Evolutionary conservation across 345 rosid species (phyloP).

Genomic region (Alliaria petiolata): DNA sequence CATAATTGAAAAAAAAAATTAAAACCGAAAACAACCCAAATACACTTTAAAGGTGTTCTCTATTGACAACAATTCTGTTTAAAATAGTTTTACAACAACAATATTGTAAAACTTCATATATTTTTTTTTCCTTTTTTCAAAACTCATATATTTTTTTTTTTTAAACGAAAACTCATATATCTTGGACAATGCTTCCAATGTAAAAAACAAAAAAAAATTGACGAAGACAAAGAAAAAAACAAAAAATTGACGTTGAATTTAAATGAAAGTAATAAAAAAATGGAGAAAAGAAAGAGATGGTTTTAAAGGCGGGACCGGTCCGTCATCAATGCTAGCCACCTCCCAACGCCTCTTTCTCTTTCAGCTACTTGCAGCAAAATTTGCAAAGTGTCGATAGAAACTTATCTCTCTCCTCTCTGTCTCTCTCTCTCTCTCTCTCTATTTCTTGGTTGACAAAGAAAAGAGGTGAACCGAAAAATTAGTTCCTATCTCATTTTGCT

Average conservation of each 20-base stretch:
- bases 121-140: no score
- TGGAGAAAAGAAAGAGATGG: background rate
- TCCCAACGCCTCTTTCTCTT: slow-evolving; percentile 14
- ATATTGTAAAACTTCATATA: no score
- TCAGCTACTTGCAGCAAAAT: slow-evolving; percentile 26
- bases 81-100: no score
- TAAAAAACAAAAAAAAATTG: background rate
- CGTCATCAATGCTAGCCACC: slow-evolving; percentile 29
- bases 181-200: background rate
- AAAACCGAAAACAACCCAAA: no score
- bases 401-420: no score
- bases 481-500: background rate
- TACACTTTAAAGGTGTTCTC: no score
- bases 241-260: background rate
- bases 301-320: slow-evolving; percentile 33
- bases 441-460: slow-evolving; percentile 7
- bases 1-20: no score
- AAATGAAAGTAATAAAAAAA: background rate
- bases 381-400: no score
- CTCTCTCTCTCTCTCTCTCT: slow-evolving; percentile 8
- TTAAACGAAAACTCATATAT: no score
- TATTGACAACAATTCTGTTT: no score
- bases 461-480: slow-evolving; percentile 15
- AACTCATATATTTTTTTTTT: no score
- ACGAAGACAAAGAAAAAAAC: background rate